These are phyloP conservation scores for Pestalotiopsis sp. DNA, from an alignment of 2,329 filamentous ascomycete species.

Conservation along the genomic window DNA sequence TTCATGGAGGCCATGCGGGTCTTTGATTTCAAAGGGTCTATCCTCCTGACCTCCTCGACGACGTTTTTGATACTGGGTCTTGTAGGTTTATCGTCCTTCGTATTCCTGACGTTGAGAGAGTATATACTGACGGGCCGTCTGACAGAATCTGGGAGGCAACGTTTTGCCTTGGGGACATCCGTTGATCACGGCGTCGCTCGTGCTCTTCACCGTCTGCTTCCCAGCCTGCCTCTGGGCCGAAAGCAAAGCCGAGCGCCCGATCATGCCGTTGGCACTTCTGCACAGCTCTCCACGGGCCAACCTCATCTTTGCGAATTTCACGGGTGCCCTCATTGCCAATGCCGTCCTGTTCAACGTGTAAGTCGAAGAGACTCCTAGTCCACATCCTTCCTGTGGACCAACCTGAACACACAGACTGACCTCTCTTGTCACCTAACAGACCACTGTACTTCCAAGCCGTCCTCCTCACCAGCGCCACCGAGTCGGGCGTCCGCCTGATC, in stretches of 20 bases:
- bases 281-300: conserved; percentile 54
- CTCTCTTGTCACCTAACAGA: conserved; percentile 44
- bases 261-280: conserved; percentile 62
- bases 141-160: conserved; percentile 64
- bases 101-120: neutral
- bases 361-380: conserved; percentile 20
- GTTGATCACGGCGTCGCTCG: conserved; percentile 54
- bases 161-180: conserved; percentile 65
- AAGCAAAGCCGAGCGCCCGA: conserved; percentile 51
- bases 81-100: conserved; percentile 36
- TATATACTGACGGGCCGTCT: neutral
- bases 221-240: conserved; percentile 57
- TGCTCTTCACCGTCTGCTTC: conserved; percentile 48
- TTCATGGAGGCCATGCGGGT: conserved; percentile 52
- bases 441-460: conserved; percentile 80
- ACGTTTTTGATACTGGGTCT: conserved; percentile 62
- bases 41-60: conserved; percentile 53
- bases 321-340: conserved; percentile 54
- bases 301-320: conserved; percentile 58
- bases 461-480: conserved; percentile 68
- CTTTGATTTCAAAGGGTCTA: conserved; percentile 60
- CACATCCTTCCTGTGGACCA: neutral
- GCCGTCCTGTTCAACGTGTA: conserved; percentile 63
- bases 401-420: neutral
- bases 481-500: conserved; percentile 73